These are phyloP conservation scores for Penicillium salamii DNA, from an alignment of 495 filamentous ascomycete species.

Conservation along the genomic window DNA sequence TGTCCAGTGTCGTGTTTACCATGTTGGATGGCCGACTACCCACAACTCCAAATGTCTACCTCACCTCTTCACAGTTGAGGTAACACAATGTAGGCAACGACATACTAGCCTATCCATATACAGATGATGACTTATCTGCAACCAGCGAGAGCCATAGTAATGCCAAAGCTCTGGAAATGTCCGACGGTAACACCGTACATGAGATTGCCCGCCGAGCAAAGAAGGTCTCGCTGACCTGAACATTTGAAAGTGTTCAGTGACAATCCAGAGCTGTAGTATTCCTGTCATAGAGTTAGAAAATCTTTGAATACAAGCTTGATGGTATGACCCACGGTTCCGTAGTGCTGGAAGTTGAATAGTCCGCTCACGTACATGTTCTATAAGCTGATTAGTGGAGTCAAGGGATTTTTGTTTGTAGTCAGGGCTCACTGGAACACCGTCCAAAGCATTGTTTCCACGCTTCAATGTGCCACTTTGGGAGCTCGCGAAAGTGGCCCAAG, in stretches of 20 bases:
- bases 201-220: conserved; percentile 35
- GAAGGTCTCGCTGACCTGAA: conserved; percentile 26
- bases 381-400: no score
- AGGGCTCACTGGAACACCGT: conserved; percentile 30
- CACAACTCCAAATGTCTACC: no score
- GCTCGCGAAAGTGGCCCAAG: conserved; percentile 27
- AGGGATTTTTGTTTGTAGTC: no score
- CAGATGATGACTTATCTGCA: conserved; percentile 16
- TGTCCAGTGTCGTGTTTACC: neutral
- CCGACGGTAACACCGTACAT: conserved; percentile 24
- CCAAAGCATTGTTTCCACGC: conserved; percentile 28
- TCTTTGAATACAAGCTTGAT: neutral
- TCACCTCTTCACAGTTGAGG: no score
- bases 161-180: conserved; percentile 32
- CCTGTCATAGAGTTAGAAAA: conserved; percentile 10
- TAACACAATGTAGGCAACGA: no score
- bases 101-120: no score
- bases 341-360: conserved; percentile 28
- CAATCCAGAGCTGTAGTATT: conserved; percentile 33
- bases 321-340: conserved; percentile 26
- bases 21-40: conserved; percentile 12
- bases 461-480: conserved; percentile 27
- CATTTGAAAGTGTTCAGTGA: conserved; percentile 17
- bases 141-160: conserved; percentile 24
- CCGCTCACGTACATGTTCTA: conserved; percentile 32